Evolutionary conservation across 768 basidiomycete genomes (phyloP), one percentile per base, ranked within the genome.

Genomic region (Tubosaeta sp.): DNA sequence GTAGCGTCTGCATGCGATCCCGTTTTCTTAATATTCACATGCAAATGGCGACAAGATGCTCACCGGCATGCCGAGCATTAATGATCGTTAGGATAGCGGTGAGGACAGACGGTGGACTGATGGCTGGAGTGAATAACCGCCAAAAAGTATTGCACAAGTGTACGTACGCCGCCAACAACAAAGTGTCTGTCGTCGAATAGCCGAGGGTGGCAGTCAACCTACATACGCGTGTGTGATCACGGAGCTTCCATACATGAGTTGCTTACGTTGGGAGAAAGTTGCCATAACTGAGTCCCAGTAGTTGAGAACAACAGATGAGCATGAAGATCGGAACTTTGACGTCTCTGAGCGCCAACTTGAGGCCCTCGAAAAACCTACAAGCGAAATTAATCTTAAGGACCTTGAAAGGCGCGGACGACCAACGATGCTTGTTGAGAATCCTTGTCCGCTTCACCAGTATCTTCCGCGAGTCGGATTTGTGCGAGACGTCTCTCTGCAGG

Each of bases 361-460:
- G 44, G 12, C 59, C 61, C 26, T 56, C 59, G 6, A 63, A 53
- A 10, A 65, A 5, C 25, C 64, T 65, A 3, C 17, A 12, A 19
- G 22, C 19, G 31, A 16, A 19, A 22, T 45, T 32, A 22, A 7
- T 22, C 17, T 45, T 7, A 1, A 12, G 27, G 6, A 33, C 12
- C 27, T 7, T 33, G 27, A 14, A 22, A 33, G n/a, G 14, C 8
- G 19, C 6, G 31, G 19, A 22, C 11, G 19, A 27, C 44, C 13
- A 12, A 85, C 84, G 84, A 80, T 46, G 82, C 83, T 29, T 75
- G 67, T 0, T 62, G 63, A 19, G 76, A 76, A 56, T 86, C 84
- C 57, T 76, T 65, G 56, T 86, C 84, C 0, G 83, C 83, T 68
- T 85, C 83, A 3, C 83, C 83, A 6, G 80, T 81, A 60, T 86